Evolutionary conservation across 225 moss, liverwort and hornwort genomes (phyloP), one percentile per base, ranked within the genome.

Genomic region (Rhytidiadelphus loreus): DNA sequence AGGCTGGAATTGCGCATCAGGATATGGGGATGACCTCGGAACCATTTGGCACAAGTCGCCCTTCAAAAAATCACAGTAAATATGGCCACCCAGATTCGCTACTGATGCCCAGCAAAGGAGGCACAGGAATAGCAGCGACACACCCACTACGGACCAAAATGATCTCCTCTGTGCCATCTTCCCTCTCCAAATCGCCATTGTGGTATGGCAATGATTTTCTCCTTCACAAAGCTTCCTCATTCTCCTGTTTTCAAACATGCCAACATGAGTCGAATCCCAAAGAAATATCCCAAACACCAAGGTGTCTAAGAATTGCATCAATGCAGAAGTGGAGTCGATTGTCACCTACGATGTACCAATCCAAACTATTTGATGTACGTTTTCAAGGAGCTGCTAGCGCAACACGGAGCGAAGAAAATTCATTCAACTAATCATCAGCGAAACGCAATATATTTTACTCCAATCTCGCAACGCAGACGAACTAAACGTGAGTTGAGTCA

Each of bases 101-200:
- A 88, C 37, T 18, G 87, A 89, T 63, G 88, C 76, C 87, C 91
- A 93, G 85, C 76, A 90, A 72, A 93, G 56, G 46, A 93, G 21
- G 83, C 85, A 90, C 60, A 93, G 74, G 69, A 90, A 77, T 41
- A 92, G n/a, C 30, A 93, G 55, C 55, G 91, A 92, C 72, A 91
- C 52, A 79, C 82, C 83, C 48, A 92, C 83, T 28, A 90, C 77
- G 22, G 87, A 77, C 90, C 88, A 90, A 61, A 90, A 88, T 15
- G 89, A 83, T 78, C 84, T 87, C 77, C 89, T 92, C 70, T 92
- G 89, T 22, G 89, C 61, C 88, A 93, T 81, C 70, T 92, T 92
- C 68, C 90, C 89, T 84, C 83, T 90, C 86, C 89, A 92, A 83
- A 19, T 71, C 60, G 82, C 65, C 80, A 89, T 89, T 19, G 74